Evolutionary conservation across 805 yeast species (phyloP).

Genomic region (Yarrowia bubula): DNA sequence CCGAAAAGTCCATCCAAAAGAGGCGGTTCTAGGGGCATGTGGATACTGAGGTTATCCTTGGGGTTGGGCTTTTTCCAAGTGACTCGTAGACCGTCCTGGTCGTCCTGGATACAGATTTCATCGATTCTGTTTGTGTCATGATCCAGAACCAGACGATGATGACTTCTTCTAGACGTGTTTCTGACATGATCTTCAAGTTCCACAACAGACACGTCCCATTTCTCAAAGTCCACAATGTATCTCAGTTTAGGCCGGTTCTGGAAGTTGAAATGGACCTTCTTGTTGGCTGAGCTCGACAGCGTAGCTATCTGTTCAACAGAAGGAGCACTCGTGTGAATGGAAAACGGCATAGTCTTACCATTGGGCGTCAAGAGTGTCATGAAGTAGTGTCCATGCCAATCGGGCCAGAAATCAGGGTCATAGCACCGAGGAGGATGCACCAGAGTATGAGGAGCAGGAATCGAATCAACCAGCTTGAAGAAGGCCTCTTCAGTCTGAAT

Average conservation of each 20-base stretch:
- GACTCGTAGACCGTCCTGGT: not conserved
- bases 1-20: not conserved
- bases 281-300: not conserved
- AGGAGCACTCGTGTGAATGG: not conserved
- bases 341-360: not conserved
- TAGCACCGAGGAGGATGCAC: not conserved
- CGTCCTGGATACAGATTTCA: not conserved
- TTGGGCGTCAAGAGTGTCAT: not conserved
- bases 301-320: not conserved
- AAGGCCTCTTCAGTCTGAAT: not conserved
- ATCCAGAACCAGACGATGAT: not conserved
- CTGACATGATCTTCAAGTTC: not conserved
- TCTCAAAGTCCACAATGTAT: conserved; percentile 5
- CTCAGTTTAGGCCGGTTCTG: not conserved
- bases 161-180: not conserved
- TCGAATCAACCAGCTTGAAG: not conserved
- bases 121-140: not conserved
- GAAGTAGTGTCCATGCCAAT: not conserved
- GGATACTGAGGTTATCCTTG: not conserved
- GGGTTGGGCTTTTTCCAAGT: not conserved
- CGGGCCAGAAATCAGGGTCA: not conserved
- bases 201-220: conserved; percentile 2
- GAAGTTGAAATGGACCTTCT: conserved; percentile 13
- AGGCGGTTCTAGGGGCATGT: not conserved
- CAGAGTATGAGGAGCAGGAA: not conserved